Evolutionary conservation across 2,329 filamentous ascomycete genomes (phyloP).

Genomic region (Stenocarpella maydis): DNA sequence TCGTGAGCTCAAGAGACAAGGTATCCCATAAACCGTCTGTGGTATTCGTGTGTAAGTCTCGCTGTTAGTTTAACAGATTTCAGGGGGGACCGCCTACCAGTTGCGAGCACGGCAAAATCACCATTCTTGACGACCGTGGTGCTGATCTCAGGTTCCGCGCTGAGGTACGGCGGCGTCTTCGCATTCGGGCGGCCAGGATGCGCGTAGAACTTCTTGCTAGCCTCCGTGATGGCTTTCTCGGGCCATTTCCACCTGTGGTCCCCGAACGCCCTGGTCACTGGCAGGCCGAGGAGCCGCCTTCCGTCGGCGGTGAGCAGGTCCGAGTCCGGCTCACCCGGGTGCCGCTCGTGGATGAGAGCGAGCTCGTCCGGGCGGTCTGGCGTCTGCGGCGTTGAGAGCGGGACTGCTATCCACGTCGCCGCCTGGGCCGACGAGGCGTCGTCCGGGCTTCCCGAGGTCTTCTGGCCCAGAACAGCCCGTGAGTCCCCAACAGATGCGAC

Average conservation of each 20-base stretch:
- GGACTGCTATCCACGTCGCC: conserved; percentile 56
- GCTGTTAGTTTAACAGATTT: no score
- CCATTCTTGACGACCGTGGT: conserved; percentile 59
- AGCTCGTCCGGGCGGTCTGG: conserved; percentile 69
- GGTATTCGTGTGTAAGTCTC: not conserved
- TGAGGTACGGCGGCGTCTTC: conserved; percentile 71
- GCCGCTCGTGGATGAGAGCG: conserved; percentile 60
- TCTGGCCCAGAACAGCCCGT: conserved; percentile 68
- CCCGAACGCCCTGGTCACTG: conserved; percentile 72
- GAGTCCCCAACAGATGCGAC: conserved; percentile 75
- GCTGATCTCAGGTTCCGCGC: conserved; percentile 70
- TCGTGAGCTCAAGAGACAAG: conserved; percentile 64
- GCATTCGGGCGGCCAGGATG: conserved; percentile 53
- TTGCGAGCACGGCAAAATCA: conserved; percentile 71
- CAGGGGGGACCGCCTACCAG: conserved; percentile 36
- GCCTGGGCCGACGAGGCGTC: conserved; percentile 39
- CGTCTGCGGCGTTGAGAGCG: conserved; percentile 72
- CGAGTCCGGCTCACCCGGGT: conserved; percentile 66
- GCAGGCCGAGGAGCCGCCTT: conserved; percentile 64
- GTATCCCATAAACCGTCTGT: conserved; percentile 71
- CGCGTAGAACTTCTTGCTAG: conserved; percentile 56
- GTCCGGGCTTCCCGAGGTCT: conserved; percentile 28
- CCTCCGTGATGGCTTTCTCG: conserved; percentile 47
- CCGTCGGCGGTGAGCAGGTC: conserved; percentile 60
- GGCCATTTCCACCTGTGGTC: conserved; percentile 75